Evolutionary conservation across 768 basidiomycete genomes (phyloP), one percentile per base, ranked within the genome.

Genomic region (Gymnopilus dilepis): DNA sequence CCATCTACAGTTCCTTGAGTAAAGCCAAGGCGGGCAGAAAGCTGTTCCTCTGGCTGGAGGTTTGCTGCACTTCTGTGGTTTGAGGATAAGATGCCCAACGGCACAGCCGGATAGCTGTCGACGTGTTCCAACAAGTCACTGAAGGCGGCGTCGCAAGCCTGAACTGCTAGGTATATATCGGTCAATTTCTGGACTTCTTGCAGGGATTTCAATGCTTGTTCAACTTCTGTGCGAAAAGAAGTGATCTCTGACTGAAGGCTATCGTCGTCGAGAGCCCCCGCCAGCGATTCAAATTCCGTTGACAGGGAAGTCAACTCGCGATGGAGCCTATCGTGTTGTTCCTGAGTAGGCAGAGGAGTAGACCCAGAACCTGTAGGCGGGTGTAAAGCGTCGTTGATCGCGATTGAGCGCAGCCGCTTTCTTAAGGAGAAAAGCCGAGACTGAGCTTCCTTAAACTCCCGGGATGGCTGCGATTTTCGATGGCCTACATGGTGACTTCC

Each of bases 121-220:
- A 94, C 81, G 68, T 94, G 91, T 68, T 94, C 91, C 47, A 96
- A 77, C 4, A 95, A 79, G 72, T 95, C 92, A 67, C 94, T 95
- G 43, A 95, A 78, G 21, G 87, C 85, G n/a, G 80, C 76, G 70
- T 96, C 94, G 65, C 91, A 93, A 19, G 71, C 69, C 26, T 79
- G 78, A 8, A 89, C 72, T 34, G 77, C 69, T 21, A 79, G 74
- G 5, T 79, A 73, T 50, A 94, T 75, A n/a, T 78, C 74, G 9
- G 82, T 84, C n/a, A 95, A 75, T 37, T 74, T 75, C 54, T 82
- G 75, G 24, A 92, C 71, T 43, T 80, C 81, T 31, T 79, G 74
- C 68, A 92, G 73, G 47, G 86, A 69, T 2, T 77, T 75, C 43
- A 73, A 70, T 38, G 86, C 82, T 31, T 73, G 78, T 22, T 82